Evolutionary conservation across 2,329 filamentous ascomycete genomes (phyloP).

Genomic region (Leptosphaerulina australis): DNA sequence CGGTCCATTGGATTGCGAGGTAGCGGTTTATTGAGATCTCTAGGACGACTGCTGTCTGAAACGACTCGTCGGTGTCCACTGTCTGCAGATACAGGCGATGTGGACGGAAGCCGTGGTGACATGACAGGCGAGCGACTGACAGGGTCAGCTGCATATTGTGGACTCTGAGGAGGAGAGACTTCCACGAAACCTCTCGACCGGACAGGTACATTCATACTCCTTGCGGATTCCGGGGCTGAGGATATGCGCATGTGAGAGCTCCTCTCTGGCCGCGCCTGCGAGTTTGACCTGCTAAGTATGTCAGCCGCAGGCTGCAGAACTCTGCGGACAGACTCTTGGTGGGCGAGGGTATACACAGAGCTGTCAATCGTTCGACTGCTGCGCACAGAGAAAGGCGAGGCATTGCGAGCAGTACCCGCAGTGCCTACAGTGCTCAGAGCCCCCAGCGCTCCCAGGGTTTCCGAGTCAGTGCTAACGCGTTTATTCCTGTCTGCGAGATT

Average conservation of each 20-base stretch:
- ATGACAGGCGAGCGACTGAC: background rate
- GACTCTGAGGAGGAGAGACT: constrained; percentile 32
- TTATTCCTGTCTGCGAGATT: constrained; percentile 55
- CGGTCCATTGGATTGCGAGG: constrained; percentile 12
- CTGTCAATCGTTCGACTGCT: constrained; percentile 36
- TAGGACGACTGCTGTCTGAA: constrained; percentile 18
- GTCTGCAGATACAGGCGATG: constrained; percentile 18
- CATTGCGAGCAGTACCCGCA: constrained; percentile 37
- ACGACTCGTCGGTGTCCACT: constrained; percentile 18
- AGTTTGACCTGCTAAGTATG: constrained; percentile 41
- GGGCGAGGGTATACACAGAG: constrained; percentile 37
- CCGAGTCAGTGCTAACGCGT: constrained; percentile 40
- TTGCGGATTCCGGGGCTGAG: constrained; percentile 41
- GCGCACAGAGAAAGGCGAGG: constrained; percentile 39
- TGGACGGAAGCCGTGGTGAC: constrained; percentile 10
- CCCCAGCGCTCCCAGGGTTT: constrained; percentile 21
- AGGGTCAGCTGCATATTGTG: constrained; percentile 3
- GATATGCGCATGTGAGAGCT: constrained; percentile 41
- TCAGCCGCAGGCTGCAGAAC: constrained; percentile 46
- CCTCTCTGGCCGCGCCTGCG: constrained; percentile 22
- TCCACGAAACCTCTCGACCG: constrained; percentile 29
- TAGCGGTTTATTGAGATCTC: constrained; percentile 8
- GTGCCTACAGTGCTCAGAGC: constrained; percentile 15
- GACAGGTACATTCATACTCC: constrained; percentile 1
- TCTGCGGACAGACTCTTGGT: constrained; percentile 40